phyloP scores from a whole-genome alignment of 306 rosid species.

The Sphenostylis stenocarpa region DNA sequence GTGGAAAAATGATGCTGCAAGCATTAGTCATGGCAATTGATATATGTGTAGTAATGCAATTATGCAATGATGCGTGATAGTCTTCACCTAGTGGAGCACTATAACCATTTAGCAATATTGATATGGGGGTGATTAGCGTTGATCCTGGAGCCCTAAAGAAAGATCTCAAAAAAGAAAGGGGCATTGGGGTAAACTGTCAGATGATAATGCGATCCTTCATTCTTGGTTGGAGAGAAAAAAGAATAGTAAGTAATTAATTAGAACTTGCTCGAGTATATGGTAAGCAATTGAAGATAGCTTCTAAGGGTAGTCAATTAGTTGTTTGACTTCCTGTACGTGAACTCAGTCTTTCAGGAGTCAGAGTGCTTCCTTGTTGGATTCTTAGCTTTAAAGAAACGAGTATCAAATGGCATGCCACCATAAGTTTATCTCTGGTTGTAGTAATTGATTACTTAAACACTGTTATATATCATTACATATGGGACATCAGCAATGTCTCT shows the following conservation, averaged over 20 bases:
- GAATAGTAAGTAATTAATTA: background rate
- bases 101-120: background rate
- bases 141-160: conserved; percentile 18
- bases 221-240: conserved; percentile 1
- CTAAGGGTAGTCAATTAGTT: background rate
- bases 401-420: conserved; percentile 17
- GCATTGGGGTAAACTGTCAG: conserved; percentile 8
- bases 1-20: background rate
- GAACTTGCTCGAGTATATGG: conserved; percentile 9
- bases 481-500: too few species aligned
- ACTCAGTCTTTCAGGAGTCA: background rate
- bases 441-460: background rate
- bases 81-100: background rate
- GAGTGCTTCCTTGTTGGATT: conserved; percentile 11
- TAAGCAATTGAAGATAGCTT: conserved; percentile 4
- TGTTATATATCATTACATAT: too few species aligned
- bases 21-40: background rate
- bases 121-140: conserved; percentile 3
- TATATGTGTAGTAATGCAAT: background rate
- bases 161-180: background rate
- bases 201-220: background rate
- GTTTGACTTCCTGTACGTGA: conserved; percentile 1
- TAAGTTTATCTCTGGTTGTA: background rate
- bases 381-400: background rate
- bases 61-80: background rate